phyloP scores from a whole-genome alignment of 345 rosid genomes.

The Gossypium mustelinum region DNA sequence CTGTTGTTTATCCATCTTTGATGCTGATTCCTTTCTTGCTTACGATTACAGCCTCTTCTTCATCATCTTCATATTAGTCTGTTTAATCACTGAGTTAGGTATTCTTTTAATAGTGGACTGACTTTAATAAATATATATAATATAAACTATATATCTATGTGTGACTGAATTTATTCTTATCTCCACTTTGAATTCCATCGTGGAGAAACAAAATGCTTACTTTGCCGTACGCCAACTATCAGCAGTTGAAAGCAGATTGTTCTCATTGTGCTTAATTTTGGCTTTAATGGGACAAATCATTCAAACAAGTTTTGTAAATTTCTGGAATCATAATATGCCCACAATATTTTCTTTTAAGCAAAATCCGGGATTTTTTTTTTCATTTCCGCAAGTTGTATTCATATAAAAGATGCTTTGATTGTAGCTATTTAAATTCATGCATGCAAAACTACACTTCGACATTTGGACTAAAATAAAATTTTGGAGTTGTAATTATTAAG shows the following conservation, averaged over 20 bases:
- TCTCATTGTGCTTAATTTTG: neutral
- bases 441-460: too few relatives aligned
- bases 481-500: too few relatives aligned
- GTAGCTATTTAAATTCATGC: too few relatives aligned
- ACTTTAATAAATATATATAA: neutral
- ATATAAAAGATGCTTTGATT: too few relatives aligned
- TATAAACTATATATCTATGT: neutral
- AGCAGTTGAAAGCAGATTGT: neutral
- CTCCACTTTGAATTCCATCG: neutral
- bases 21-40: slow-evolving; percentile 8
- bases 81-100: neutral
- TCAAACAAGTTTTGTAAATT: too few relatives aligned
- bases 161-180: neutral
- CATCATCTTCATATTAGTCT: neutral
- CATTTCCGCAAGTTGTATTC: too few relatives aligned
- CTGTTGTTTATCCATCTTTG: neutral
- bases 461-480: too few relatives aligned
- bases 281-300: neutral
- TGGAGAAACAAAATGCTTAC: neutral
- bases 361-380: too few relatives aligned
- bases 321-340: too few relatives aligned
- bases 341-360: too few relatives aligned
- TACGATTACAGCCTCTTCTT: neutral
- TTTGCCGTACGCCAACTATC: neutral
- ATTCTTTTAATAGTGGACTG: neutral